Percentiles rank a stretch among this genome's conserved stretches.
These are phyloP conservation scores for Penium margaritaceum DNA, from an alignment of 139 green algal genomes.

Conservation along the genomic window DNA sequence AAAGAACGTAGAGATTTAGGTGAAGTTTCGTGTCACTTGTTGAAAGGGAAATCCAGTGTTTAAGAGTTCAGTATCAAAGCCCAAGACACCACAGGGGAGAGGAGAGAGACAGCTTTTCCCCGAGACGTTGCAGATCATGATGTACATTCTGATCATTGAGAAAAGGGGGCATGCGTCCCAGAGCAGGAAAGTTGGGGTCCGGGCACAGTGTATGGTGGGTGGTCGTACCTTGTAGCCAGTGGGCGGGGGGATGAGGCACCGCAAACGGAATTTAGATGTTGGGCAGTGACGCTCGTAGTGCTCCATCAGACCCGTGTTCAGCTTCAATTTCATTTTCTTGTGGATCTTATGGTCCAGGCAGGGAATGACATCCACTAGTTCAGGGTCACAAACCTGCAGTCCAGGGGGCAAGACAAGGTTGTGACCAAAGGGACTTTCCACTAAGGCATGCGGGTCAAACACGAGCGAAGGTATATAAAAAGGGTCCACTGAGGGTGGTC, in stretches of 20 bases:
- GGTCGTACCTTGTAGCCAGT: constrained; percentile 19
- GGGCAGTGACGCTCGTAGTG: constrained; percentile 37
- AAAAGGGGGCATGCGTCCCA: no score
- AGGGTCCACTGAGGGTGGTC: background rate
- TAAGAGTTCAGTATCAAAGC: no score
- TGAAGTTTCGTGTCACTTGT: no score
- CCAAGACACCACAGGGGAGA: background rate
- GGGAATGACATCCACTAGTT: constrained; percentile 13
- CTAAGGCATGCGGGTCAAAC: background rate
- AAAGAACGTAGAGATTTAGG: no score
- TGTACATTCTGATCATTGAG: no score
- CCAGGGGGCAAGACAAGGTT: background rate
- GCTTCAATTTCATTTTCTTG: constrained; percentile 26
- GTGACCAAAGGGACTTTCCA: background rate
- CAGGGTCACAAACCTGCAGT: constrained; percentile 7
- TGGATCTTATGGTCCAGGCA: constrained; percentile 29
- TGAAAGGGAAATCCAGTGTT: no score
- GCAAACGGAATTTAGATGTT: constrained; percentile 3
- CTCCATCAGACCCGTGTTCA: constrained; percentile 15
- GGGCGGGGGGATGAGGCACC: constrained; percentile 24
- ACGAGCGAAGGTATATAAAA: background rate
- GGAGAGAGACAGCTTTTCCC: no score
- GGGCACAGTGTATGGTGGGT: no score
- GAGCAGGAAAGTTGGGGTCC: no score
- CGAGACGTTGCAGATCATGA: no score